Conservation (phyloP, 2,329 filamentous ascomycete species). For the Elsinoe perseae region DNA sequence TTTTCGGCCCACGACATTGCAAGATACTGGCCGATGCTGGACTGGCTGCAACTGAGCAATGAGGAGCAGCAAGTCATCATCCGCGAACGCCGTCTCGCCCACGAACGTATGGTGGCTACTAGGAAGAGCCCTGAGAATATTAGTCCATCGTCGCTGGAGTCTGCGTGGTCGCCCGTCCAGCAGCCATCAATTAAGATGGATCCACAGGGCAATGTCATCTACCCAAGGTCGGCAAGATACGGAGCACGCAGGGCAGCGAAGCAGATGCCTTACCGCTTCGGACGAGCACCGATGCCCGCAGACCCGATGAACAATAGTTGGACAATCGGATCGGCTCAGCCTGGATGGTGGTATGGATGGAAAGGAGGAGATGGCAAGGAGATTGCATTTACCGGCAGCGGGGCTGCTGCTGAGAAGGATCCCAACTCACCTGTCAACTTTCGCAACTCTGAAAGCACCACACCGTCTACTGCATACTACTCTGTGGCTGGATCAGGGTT, state of each 20-base stretch:
- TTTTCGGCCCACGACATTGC: background rate
- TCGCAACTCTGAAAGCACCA: background rate
- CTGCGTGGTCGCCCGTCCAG: background rate
- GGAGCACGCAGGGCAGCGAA: background rate
- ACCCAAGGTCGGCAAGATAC: background rate
- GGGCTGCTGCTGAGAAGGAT: constrained; percentile 27
- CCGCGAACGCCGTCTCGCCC: background rate
- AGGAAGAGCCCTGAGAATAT: background rate
- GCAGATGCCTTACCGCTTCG: background rate
- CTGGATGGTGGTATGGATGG: constrained; percentile 26
- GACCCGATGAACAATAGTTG: constrained; percentile 10
- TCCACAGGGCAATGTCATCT: constrained; percentile 12
- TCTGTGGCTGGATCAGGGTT: constrained; percentile 1
- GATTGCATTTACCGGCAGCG: constrained; percentile 30
- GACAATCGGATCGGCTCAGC: constrained; percentile 19
- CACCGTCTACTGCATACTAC: background rate
- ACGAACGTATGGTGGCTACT: background rate
- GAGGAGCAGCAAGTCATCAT: background rate
- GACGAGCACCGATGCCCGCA: constrained; percentile 12
- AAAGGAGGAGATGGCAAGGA: constrained; percentile 30
- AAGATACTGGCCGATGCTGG: constrained; percentile 4
- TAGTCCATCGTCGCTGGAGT: background rate
- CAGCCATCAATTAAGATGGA: constrained; percentile 3
- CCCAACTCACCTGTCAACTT: constrained; percentile 23
- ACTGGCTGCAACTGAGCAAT: background rate